Percentiles rank a stretch among this genome's conserved stretches.
Evolutionary conservation across 2,329 filamentous ascomycete species (phyloP).

Genomic region (Lojkania enalia): DNA sequence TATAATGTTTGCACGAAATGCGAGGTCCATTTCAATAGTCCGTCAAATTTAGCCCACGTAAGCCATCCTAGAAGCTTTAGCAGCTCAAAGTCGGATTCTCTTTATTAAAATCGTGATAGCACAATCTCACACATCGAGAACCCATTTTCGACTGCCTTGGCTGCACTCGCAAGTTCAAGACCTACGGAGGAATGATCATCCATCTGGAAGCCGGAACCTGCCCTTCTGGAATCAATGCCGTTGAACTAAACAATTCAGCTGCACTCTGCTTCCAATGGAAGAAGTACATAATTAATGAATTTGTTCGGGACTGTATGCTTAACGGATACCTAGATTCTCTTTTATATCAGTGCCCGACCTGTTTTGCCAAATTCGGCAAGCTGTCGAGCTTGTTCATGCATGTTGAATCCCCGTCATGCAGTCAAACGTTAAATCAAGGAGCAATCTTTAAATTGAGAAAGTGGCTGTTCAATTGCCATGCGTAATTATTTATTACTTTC

Average conservation of each 20-base stretch:
- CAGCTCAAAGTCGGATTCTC: no score
- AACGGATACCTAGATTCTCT: slow-evolving; percentile 17
- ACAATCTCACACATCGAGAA: slow-evolving; percentile 16
- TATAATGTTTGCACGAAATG: slow-evolving; percentile 17
- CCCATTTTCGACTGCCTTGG: slow-evolving; percentile 13
- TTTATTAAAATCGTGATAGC: no score
- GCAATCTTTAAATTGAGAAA: slow-evolving; percentile 1
- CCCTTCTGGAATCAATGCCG: slow-evolving; percentile 12
- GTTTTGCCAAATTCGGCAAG: slow-evolving; percentile 2
- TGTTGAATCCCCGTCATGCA: slow-evolving; percentile 7
- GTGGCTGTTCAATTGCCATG: not conserved
- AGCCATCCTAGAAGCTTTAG: no score
- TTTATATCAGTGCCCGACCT: slow-evolving; percentile 7
- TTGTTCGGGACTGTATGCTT: slow-evolving; percentile 21
- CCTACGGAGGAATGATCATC: slow-evolving; percentile 9
- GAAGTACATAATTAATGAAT: slow-evolving; percentile 16
- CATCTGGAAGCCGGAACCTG: slow-evolving; percentile 16
- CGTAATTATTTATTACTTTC: not conserved
- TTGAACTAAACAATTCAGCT: slow-evolving; percentile 15
- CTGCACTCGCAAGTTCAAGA: slow-evolving; percentile 9
- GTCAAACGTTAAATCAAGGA: not conserved
- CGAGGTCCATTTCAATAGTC: slow-evolving; percentile 15
- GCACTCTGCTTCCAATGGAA: slow-evolving; percentile 16
- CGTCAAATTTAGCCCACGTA: slow-evolving; percentile 16
- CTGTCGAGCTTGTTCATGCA: slow-evolving; percentile 12